Percentiles rank a stretch among this genome's conserved stretches.
These are phyloP conservation scores for Chlamydomonas incerta DNA, from an alignment of 139 green algal species.

Conservation along the genomic window DNA sequence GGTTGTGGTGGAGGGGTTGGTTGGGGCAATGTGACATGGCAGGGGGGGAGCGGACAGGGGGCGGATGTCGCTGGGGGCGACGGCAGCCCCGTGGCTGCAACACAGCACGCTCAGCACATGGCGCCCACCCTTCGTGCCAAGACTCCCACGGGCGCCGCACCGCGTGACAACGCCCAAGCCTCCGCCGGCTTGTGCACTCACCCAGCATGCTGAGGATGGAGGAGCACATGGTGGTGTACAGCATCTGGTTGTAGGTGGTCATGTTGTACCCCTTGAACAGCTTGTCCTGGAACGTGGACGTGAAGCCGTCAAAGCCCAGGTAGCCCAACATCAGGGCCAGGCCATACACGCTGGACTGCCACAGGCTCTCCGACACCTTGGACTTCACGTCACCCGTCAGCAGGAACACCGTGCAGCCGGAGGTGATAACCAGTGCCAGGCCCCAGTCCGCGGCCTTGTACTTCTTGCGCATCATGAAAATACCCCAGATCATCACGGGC, in stretches of 20 bases:
- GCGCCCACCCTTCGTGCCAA: too few relatives aligned
- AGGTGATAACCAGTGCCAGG: slow-evolving; percentile 82
- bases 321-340: slow-evolving; percentile 93
- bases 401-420: slow-evolving; percentile 90
- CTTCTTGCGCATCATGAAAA: slow-evolving; percentile 88
- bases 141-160: too few relatives aligned
- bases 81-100: too few relatives aligned
- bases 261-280: slow-evolving; percentile 97
- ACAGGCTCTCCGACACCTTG: slow-evolving; percentile 50
- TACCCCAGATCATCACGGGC: slow-evolving; percentile 98
- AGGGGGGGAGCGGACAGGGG: too few relatives aligned
- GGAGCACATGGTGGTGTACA: slow-evolving; percentile 83
- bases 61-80: too few relatives aligned
- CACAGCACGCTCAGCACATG: too few relatives aligned
- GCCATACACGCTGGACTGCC: slow-evolving; percentile 70
- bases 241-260: slow-evolving; percentile 95
- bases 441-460: slow-evolving; percentile 89
- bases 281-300: slow-evolving; percentile 94
- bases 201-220: slow-evolving; percentile 62
- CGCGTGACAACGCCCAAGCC: neutral
- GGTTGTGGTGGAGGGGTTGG: too few relatives aligned
- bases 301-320: slow-evolving; percentile 97
- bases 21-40: too few relatives aligned
- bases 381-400: slow-evolving; percentile 65
- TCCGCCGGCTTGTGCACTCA: slow-evolving; percentile 8